Conservation (phyloP, 2,329 filamentous ascomycete species). For the Aureobasidium lini region DNA sequence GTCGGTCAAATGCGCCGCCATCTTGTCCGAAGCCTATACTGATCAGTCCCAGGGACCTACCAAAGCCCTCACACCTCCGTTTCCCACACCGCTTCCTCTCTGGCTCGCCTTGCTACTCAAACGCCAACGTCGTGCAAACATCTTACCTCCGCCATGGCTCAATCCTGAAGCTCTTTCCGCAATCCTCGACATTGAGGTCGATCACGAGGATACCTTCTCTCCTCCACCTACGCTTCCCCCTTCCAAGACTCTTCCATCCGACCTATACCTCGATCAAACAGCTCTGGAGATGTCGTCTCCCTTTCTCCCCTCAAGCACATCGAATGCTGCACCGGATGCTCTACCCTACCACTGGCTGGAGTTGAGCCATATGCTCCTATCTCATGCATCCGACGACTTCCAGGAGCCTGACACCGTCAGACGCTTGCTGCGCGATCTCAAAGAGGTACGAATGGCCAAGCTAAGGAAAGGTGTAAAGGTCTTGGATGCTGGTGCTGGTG, state of each 20-base stretch:
- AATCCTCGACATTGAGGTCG: constrained; percentile 75
- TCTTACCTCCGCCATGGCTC: constrained; percentile 85
- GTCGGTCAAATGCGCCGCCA: constrained; percentile 50
- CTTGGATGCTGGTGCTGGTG: constrained; percentile 62
- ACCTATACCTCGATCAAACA: constrained; percentile 9
- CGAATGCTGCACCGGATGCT: constrained; percentile 57
- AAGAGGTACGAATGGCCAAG: constrained; percentile 86
- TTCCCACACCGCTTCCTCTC: constrained; percentile 70
- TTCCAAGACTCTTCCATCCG: constrained; percentile 30
- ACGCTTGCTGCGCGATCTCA: constrained; percentile 67
- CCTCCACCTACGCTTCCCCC: constrained; percentile 63
- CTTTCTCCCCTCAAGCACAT: constrained; percentile 65
- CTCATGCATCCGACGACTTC: constrained; percentile 78
- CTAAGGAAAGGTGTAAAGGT: constrained; percentile 67
- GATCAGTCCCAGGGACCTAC: constrained; percentile 60
- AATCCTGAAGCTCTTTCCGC: constrained; percentile 64
- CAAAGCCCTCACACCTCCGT: constrained; percentile 68
- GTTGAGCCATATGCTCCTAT: constrained; percentile 76
- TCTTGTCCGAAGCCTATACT: background rate
- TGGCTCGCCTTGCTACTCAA: constrained; percentile 96
- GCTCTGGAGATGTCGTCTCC: constrained; percentile 47
- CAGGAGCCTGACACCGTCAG: constrained; percentile 65
- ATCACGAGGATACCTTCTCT: constrained; percentile 63
- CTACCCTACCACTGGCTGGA: constrained; percentile 96
- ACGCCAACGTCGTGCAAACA: constrained; percentile 87